phyloP scores from a whole-genome alignment of 2,329 filamentous ascomycete species.

The Boeremia lycopersici region DNA sequence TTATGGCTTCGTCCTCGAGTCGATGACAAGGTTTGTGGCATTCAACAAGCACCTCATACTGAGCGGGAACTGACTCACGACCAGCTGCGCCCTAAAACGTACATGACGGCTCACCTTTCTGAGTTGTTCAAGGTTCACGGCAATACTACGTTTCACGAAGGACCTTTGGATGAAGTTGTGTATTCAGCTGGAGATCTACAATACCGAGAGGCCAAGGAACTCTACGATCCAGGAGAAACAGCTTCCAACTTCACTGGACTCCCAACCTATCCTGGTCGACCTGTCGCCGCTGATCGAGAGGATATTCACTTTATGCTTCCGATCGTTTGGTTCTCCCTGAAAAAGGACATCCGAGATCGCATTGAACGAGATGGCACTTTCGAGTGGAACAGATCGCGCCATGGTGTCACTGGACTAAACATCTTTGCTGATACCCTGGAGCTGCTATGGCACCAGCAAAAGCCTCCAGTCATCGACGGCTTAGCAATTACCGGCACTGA shows the following conservation, averaged over 20 bases:
- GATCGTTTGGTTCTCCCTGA: not conserved
- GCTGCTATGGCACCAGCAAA: not conserved
- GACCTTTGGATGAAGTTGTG: not conserved
- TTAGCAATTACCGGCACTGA: not conserved
- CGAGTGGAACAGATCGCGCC: not conserved
- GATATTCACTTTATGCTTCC: not conserved
- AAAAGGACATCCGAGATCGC: not conserved
- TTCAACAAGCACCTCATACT: not conserved
- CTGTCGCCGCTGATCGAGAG: not conserved
- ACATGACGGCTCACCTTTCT: not conserved
- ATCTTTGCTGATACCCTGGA: not conserved
- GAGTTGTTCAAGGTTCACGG: not conserved
- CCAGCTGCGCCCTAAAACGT: not conserved
- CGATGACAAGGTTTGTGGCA: not conserved
- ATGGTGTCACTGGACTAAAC: not conserved
- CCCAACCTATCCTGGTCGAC: not conserved
- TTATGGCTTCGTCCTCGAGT: not conserved
- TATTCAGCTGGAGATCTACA: not conserved
- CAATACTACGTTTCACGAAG: not conserved
- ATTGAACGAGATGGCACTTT: not conserved
- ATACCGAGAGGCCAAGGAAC: not conserved
- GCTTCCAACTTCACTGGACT: not conserved
- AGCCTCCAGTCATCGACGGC: not conserved
- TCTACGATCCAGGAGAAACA: not conserved
- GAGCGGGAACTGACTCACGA: not conserved